phyloP scores from a whole-genome alignment of 2,329 filamentous ascomycete species.

The Sporothrix humicola region DNA sequence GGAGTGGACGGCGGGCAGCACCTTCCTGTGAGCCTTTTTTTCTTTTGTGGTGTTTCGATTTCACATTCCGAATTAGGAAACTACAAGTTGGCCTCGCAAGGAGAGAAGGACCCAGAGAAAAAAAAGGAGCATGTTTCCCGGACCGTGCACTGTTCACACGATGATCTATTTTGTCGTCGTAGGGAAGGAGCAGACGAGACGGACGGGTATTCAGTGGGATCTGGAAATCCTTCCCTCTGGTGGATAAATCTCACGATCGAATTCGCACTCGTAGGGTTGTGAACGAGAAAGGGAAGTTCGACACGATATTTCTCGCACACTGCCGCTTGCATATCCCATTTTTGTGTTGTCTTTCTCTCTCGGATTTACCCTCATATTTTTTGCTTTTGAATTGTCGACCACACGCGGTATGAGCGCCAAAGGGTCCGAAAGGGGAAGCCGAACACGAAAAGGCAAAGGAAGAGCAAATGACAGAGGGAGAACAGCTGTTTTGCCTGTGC shows the following conservation, averaged over 20 bases:
- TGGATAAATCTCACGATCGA: not conserved
- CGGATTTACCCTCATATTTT: not conserved
- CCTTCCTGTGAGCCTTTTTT: not conserved
- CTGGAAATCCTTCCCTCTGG: not conserved
- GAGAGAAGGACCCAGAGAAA: not conserved
- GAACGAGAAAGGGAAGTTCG: not conserved
- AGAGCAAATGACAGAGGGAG: not conserved
- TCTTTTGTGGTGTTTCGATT: conserved; percentile 13
- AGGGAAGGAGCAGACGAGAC: not conserved
- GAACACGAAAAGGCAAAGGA: not conserved
- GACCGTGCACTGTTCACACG: conserved; percentile 18
- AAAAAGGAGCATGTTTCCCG: conserved; percentile 1
- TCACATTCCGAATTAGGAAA: conserved; percentile 20
- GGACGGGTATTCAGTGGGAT: not conserved
- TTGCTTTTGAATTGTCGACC: not conserved
- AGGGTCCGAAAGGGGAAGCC: conserved; percentile 25
- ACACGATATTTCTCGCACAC: not conserved
- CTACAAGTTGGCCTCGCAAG: not conserved
- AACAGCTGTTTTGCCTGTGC: not conserved
- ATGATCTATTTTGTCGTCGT: not conserved
- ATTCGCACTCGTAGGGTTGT: not conserved
- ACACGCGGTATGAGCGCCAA: conserved; percentile 29
- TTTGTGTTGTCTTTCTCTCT: too few species aligned
- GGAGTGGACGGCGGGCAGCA: not conserved
- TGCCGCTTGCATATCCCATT: not conserved